Evolutionary conservation across 2,329 filamentous ascomycete genomes (phyloP), one percentile per base, ranked within the genome.

Genomic region (Aspergillus felis): DNA sequence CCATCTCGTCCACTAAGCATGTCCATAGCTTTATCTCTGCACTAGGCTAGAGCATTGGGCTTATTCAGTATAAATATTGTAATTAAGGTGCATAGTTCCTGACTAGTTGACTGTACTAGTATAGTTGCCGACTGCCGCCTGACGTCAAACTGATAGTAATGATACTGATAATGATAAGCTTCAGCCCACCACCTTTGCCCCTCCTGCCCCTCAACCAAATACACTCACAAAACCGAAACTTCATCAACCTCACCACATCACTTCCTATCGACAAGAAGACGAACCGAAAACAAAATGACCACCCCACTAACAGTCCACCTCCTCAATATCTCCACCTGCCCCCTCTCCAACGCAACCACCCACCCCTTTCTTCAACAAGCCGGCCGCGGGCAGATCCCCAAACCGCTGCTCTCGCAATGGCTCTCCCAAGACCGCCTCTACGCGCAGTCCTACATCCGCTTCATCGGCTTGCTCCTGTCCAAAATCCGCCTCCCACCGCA

Each of bases 381-480:
- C 5, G 87, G 87, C 14, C 78, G 80, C 55, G 88, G 88, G 24
- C 82, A 80, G 0, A 76, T 89, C 20, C 76, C 82, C 20, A 84
- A 84, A 51, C 66, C 77, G 0, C 74, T 79, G 1, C 76, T 91
- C 10, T 81, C 82, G 22, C 79, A 81, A 70, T 91, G 88, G 88
- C 83, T 91, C 47, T 83, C 85, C 12, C 88, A 90, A 71, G 88
- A 91, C 71, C 79, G 85, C 8, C 82, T 91, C 58, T 89, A 90
- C 73, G 85, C 87, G 35, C 86, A 89, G 61, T 83, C 84, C 52
- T 89, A 90, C 72, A 82, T 90, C 64, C 80, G 82, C 27, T 89
- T 88, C 64, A 82, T 86, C 24, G 87, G 87, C 8, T 77, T 80
- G n/a, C 73, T 90, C 7, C 81, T 91, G 28, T 78, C 82, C 35